Base-by-base conservation (phyloP, 768 basidiomycete genomes). In the Mycena galericulata region DNA sequence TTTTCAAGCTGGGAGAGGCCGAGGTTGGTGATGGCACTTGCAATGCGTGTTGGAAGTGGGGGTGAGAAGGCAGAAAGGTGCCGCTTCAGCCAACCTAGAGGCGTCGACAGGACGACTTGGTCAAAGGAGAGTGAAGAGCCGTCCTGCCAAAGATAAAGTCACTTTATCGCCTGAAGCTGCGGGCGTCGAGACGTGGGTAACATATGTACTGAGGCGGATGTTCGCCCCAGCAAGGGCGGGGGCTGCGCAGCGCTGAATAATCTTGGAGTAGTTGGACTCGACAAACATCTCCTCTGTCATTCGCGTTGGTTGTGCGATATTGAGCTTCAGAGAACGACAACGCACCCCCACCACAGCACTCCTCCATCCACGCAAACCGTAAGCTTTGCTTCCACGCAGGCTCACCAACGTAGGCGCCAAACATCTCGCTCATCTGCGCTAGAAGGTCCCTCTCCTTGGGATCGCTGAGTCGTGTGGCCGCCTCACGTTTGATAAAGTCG, bases 331-430 rank as follows among this genome's bases (percentile, higher is more conserved):
- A 32, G 34, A 58, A 57, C 18, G 56, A 43, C n/a, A 41, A 57
- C 68, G n/a, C n/a, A 70, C 72, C 66, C 40, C 72, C 72, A 30
- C 68, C 68, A 62, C 72, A 73, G 29, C 72, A 73, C 49, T 73
- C 72, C 47, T 73, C 72, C 72, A 73, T 73, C 72, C 72, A 73
- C 26, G 72, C 68, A 62, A 73, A 73, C 27, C 69, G 53, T n/a
- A 73, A 51, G 47, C 68, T 70, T 53, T 73, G 72, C 62, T 68
- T 70, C 68, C 68, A 73, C n/a, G 65, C 68, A 56, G 72, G 72
- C 62, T 70, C 72, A 14, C 72, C 72, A 27, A 73, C 69, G 47
- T 73, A 73, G 6, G 72, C 72, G 5, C 72, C 72, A 57, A 62
- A 73, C 69, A 73, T 68, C 54, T 73, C 72, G 56, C 72, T 73